Base-by-base conservation (phyloP, 1,139 yeast species). In the Diutina catenulata region DNA sequence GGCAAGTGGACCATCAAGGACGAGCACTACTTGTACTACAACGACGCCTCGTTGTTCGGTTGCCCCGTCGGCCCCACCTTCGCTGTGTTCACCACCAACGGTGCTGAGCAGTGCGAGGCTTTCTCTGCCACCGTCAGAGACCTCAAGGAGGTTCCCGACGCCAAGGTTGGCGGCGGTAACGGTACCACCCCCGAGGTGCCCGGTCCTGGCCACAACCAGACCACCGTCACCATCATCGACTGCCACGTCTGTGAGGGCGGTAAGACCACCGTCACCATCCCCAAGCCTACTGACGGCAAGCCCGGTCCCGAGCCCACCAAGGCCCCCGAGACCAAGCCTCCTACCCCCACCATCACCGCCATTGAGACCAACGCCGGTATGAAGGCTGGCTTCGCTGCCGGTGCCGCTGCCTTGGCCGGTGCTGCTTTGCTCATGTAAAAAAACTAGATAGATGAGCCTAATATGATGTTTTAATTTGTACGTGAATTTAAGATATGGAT, bases 391-490 rank as follows among this genome's bases (percentile, higher is more conserved):
- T 11, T 31, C 21, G 35, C 15, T 21, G 35, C 25, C 6, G 35
- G 25, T 9, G 35, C 35, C 11, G 29, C 29, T 18, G 35, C 35
- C 24, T 10, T 31, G 10, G 35, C 35, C 15, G 35, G 25, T 26
- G 8, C 14, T 2, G 35, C 35, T 21, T n/a, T 31, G 16, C 8
- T 31, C 14, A 18, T 20, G n/a, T 31, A 31, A 21, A n/a, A n/a
- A n/a, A n/a, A n/a, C n/a, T n/a, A n/a, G n/a, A n/a, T n/a, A n/a
- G n/a, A n/a, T n/a, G n/a, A n/a, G n/a, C n/a, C n/a, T n/a, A n/a
- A n/a, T n/a, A n/a, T n/a, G n/a, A n/a, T n/a, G n/a, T n/a, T n/a
- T n/a, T n/a, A n/a, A n/a, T n/a, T n/a, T n/a, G n/a, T n/a, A n/a
- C n/a, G n/a, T n/a, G n/a, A n/a, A n/a, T n/a, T n/a, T n/a, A n/a